A percentile compares a stretch with the other conserved stretches of the same genome.
phyloP scores from a whole-genome alignment of 495 filamentous ascomycete genomes.

The Annulohypoxylon bovei region DNA sequence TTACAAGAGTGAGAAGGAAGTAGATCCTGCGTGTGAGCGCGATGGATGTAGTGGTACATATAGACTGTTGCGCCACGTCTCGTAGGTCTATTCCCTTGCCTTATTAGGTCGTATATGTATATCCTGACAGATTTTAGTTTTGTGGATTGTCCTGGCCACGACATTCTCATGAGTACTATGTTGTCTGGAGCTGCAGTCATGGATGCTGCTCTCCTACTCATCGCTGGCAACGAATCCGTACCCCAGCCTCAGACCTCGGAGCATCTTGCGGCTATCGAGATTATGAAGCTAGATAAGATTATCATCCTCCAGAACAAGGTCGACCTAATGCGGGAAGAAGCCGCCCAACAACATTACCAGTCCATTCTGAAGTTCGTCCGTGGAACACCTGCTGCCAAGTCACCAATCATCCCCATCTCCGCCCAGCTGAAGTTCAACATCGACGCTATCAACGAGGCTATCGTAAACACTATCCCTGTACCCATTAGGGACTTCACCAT shows the following conservation, averaged over 20 bases:
- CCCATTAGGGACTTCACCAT: slow-evolving; percentile 87
- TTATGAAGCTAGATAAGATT: slow-evolving; percentile 77
- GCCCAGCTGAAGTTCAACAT: slow-evolving; percentile 99
- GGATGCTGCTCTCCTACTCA: slow-evolving; percentile 95
- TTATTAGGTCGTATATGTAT: neutral
- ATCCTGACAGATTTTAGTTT: slow-evolving; percentile 64
- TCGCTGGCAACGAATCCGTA: slow-evolving; percentile 98
- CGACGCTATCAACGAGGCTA: slow-evolving; percentile 93
- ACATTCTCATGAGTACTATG: slow-evolving; percentile 99
- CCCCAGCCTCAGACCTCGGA: slow-evolving; percentile 99
- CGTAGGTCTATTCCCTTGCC: slow-evolving; percentile 63
- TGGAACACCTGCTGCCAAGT: slow-evolving; percentile 94
- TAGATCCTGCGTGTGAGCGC: slow-evolving; percentile 93
- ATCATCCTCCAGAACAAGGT: slow-evolving; percentile 99
- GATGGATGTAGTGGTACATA: slow-evolving; percentile 90
- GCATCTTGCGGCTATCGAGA: slow-evolving; percentile 97
- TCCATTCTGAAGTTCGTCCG: slow-evolving; percentile 97
- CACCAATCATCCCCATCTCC: slow-evolving; percentile 96
- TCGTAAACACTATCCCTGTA: slow-evolving; percentile 92
- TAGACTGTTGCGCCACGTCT: slow-evolving; percentile 84
- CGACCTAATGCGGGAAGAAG: slow-evolving; percentile 94
- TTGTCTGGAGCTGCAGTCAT: slow-evolving; percentile 99
- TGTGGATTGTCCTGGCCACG: slow-evolving; percentile 98
- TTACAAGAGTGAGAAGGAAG: slow-evolving; percentile 97
- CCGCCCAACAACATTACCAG: slow-evolving; percentile 89